A percentile compares a stretch with the other conserved stretches of the same genome.
These are phyloP conservation scores for Tolypocladium pustulatum DNA, from an alignment of 2,329 filamentous ascomycete genomes.

Conservation along the genomic window DNA sequence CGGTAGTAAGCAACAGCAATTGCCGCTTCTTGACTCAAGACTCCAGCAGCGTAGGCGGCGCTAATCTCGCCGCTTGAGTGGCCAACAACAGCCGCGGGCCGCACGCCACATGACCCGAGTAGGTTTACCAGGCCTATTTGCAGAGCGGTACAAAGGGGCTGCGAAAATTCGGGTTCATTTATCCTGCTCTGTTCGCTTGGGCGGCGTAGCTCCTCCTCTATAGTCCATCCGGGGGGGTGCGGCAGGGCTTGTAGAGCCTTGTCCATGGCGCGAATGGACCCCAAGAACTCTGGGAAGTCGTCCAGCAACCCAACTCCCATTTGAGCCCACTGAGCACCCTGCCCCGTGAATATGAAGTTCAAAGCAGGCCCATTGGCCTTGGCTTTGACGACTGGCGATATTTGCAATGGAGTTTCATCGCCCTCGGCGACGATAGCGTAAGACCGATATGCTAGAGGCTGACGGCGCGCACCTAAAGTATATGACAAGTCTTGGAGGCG, in stretches of 20 bases:
- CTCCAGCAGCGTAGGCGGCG: slow-evolving; percentile 20
- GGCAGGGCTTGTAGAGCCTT: neutral
- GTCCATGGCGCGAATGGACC: neutral
- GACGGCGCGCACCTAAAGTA: neutral
- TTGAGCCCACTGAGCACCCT: neutral
- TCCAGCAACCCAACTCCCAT: neutral
- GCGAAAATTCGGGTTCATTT: neutral
- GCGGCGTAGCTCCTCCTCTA: neutral
- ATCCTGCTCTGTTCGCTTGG: neutral
- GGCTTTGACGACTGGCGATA: neutral
- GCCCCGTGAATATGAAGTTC: neutral
- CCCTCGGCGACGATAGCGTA: neutral
- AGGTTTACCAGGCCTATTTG: neutral
- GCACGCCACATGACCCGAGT: neutral
- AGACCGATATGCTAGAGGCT: neutral
- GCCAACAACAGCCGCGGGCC: neutral
- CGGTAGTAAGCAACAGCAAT: slow-evolving; percentile 17
- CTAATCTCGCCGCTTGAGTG: slow-evolving; percentile 22
- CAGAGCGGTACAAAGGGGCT: neutral
- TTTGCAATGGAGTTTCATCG: neutral
- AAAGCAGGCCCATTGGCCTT: neutral
- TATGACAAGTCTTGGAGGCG: neutral
- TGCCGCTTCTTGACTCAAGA: slow-evolving; percentile 11
- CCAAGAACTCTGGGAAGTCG: neutral
- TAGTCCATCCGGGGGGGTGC: neutral